Evolutionary conservation across 768 basidiomycete species (phyloP).

Genomic region (Mycena epipterygia): DNA sequence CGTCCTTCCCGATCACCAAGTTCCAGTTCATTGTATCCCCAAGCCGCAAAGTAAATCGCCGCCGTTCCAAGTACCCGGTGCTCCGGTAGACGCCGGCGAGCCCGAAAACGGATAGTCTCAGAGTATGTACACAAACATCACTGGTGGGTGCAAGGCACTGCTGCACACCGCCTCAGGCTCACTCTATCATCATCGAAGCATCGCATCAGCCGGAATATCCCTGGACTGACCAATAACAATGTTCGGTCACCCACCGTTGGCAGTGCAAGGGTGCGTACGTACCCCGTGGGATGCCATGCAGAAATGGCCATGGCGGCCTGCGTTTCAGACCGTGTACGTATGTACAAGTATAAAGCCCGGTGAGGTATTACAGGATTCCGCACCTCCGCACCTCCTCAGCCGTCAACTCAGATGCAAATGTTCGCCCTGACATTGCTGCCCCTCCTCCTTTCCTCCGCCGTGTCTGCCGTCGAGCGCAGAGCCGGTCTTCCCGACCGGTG

Average conservation of each 20-base stretch:
- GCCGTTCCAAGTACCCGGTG: too few relatives aligned
- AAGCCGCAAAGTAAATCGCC: too few relatives aligned
- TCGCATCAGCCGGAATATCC: not conserved
- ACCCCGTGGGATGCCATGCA: too few relatives aligned
- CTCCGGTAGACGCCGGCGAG: too few relatives aligned
- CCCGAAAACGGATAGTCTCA: too few relatives aligned
- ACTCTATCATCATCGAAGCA: not conserved
- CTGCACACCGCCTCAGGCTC: too few relatives aligned
- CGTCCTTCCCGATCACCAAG: too few relatives aligned
- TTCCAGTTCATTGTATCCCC: too few relatives aligned
- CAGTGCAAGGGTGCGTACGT: too few relatives aligned
- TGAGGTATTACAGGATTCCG: not conserved
- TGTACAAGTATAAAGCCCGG: not conserved
- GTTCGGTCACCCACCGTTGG: not conserved
- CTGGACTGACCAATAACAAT: not conserved
- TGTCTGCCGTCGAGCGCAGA: not conserved
- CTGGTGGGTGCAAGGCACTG: too few relatives aligned
- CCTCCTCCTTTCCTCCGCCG: not conserved
- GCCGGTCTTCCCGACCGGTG: slow-evolving; percentile 29
- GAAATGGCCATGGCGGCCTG: too few relatives aligned
- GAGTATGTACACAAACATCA: too few relatives aligned
- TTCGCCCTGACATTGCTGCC: not conserved
- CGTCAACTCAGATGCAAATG: not conserved
- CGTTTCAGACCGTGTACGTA: slow-evolving; percentile 3
- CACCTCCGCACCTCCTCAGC: not conserved